Conservation (phyloP, 1,284 basidiomycete species). For the Trichosporon ovoides region DNA sequence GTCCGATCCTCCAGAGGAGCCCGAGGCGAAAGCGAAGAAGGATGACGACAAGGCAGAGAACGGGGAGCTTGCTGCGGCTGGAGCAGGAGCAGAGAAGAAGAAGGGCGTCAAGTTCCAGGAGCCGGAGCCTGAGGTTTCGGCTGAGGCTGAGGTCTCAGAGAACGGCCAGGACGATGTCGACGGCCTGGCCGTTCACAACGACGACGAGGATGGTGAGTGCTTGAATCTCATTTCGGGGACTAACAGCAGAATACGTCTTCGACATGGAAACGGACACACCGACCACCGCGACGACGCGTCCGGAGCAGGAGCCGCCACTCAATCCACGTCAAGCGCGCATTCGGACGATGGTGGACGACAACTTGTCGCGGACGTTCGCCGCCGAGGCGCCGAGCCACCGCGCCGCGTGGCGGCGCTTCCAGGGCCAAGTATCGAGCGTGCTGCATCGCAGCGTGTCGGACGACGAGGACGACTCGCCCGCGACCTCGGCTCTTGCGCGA, state of each 20-base stretch:
- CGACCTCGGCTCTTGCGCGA: conserved; percentile 28
- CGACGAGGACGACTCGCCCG: conserved; percentile 14
- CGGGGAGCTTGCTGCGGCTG: neutral
- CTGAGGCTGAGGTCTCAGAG: conserved; percentile 9
- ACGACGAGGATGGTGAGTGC: conserved; percentile 26
- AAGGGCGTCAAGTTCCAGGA: conserved; percentile 15
- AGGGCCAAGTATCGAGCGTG: conserved; percentile 21
- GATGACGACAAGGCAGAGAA: conserved; percentile 8
- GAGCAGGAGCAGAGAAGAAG: conserved; percentile 8
- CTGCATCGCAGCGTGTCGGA: conserved; percentile 24
- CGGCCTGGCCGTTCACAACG: conserved; percentile 12
- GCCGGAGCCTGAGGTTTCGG: conserved; percentile 7
- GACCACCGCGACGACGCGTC: conserved; percentile 12
- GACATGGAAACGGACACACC: conserved; percentile 43
- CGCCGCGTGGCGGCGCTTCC: conserved; percentile 39
- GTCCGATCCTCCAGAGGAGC: conserved; percentile 16
- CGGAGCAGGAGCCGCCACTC: neutral
- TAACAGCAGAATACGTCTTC: conserved; percentile 42
- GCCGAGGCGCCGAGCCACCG: conserved; percentile 47
- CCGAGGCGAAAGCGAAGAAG: conserved; percentile 22
- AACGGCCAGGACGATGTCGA: conserved; percentile 3
- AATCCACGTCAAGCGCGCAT: conserved; percentile 12
- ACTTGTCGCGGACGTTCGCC: conserved; percentile 43
- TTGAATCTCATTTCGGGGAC: neutral
- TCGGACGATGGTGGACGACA: conserved; percentile 40